Evolutionary conservation across 2,329 filamentous ascomycete species (phyloP), one percentile per base, ranked within the genome.

Genomic region (Fusarium clavum): DNA sequence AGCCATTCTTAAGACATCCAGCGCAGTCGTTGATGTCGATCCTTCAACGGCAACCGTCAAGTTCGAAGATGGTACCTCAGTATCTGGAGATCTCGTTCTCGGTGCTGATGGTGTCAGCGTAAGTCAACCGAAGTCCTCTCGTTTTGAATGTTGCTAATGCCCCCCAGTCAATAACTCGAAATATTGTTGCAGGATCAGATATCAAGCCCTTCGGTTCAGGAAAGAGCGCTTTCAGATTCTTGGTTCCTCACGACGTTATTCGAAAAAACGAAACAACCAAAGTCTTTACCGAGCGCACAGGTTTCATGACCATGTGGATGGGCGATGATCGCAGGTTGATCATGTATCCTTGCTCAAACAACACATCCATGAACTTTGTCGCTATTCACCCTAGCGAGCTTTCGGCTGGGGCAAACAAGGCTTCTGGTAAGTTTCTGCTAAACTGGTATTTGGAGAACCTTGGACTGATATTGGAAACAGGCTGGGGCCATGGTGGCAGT

Each of bases 101-200:
- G 87, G 85, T 4, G 87, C 86, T 1, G 87, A 89, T 65, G 87
- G 87, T 0, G 85, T 88, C 4, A 80, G 83, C 70, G 82, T 82
- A 43, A 77, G 77, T 6, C 3, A 1, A 18, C 3, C 1, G 9
- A 11, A 18, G 3, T 10, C 16, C 16, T 2, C 5, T 18, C 32
- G 16, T 1, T 38, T 5, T 38, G 5, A 18, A 38, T 6, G 1
- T 6, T 11, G 9, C 34, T 38, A 38, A 38, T 11, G 3, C 3
- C 5, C 11, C 9, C 34, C 34, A 38, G 71, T 76, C 55, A 61
- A 73, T 65, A 57, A 61, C 73, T 48, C 13, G 80, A 67, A 44
- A 70, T 64, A 65, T 63, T 1, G 62, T 79, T 0, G 70, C 58
- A 4, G 75, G 70, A 10, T 55, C 71, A 6, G 54, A 58, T 0